Evolutionary conservation across 441 rosid genomes (phyloP), one percentile per base, ranked within the genome.

Genomic region (Pelargonium myrrhifolium): DNA sequence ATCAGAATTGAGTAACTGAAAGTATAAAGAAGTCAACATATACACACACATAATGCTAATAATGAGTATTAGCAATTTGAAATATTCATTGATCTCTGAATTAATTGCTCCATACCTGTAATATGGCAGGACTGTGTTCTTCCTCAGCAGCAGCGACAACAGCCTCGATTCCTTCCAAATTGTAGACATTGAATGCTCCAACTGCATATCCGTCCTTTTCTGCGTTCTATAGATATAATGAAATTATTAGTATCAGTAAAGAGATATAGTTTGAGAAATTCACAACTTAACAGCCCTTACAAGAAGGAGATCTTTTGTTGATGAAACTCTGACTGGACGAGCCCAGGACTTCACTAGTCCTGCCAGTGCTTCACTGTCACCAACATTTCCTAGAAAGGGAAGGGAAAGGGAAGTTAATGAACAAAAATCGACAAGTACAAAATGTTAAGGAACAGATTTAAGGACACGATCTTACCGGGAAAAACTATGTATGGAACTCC

Each of bases 81-180:
- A 24, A 24, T 24, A 43, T 12, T 17, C 26, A 12, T 26, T 35
- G 20, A 49, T 28, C 20, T 14, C 37, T 15, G 40, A 59, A 43
- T 53, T 59, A 7, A 55, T 55, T 65, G 61, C 31, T 22, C 59
- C 73, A 47, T 55, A 89, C 97, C 97, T 91, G 99, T 71, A 93
- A 78, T 71, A 93, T 93, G 71, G 97, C 98, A 67, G 98, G 97
- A 76, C 97, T 90, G 18, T 72, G 79, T 86, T 89, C 92, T 81
- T 88, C 89, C 88, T 89, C 98, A 39, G 98, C 97, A 58, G 98
- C 98, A 80, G 92, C 86, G 72, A 93, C 86, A 75, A 90, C 97
- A 71, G 98, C 98, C 77, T 86, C 83, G 59, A 89, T 82, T 77
- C 98, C 97, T 84, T 93, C 98, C 80, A 93, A 75, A 79, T 90